phyloP scores from a whole-genome alignment of 495 filamentous ascomycete genomes.

The Chaetomium fimeti region DNA sequence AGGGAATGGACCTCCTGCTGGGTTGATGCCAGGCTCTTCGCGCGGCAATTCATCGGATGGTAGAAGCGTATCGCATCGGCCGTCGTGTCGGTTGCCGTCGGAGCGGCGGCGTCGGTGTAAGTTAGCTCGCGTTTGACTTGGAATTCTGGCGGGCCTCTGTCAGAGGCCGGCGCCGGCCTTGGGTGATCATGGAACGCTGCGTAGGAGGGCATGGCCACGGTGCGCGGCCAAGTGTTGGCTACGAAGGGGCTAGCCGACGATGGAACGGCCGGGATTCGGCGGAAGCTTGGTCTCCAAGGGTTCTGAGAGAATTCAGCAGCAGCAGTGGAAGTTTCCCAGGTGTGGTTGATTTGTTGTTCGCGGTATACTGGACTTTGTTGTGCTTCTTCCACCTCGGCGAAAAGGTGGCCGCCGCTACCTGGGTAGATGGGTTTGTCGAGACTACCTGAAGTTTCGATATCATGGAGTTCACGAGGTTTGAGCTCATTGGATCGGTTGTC shows the following conservation, averaged over 20 bases:
- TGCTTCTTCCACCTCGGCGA: too few relatives aligned
- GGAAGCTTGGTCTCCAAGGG: neutral
- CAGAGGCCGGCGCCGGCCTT: too few relatives aligned
- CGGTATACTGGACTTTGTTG: neutral
- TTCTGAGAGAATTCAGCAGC: neutral
- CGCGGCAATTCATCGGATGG: slow-evolving; percentile 27
- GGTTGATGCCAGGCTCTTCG: neutral
- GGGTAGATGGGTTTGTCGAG: neutral
- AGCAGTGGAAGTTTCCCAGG: neutral
- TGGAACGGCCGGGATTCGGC: too few relatives aligned
- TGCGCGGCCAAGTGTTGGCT: too few relatives aligned
- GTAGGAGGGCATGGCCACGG: too few relatives aligned
- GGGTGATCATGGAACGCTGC: too few relatives aligned
- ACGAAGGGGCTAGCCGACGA: too few relatives aligned
- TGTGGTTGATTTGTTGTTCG: neutral
- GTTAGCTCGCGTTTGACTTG: too few relatives aligned
- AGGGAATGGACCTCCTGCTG: slow-evolving; percentile 16
- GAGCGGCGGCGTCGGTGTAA: neutral
- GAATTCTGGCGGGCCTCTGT: too few relatives aligned
- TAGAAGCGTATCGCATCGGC: slow-evolving; percentile 5
- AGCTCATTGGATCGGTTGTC: neutral
- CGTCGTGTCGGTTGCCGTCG: neutral
- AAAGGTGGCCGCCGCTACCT: too few relatives aligned
- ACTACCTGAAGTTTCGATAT: neutral
- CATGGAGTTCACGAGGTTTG: neutral